Percentiles rank a stretch among this genome's conserved stretches.
These are phyloP conservation scores for Pseudogymnoascus verrucosus DNA, from an alignment of 2,329 filamentous ascomycete species.

Conservation along the genomic window DNA sequence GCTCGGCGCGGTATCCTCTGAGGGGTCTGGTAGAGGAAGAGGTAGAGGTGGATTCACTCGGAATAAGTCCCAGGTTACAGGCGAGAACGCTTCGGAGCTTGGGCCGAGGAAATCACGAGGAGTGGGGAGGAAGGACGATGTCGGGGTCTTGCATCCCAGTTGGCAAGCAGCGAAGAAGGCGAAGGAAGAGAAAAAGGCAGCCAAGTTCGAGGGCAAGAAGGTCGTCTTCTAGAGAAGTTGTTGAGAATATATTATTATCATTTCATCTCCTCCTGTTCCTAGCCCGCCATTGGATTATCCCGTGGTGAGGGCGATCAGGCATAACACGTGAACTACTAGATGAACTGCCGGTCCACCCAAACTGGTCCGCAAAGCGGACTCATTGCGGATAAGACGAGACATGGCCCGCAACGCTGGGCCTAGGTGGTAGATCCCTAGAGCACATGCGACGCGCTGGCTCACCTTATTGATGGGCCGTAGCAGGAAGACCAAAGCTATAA, in stretches of 20 bases:
- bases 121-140: conserved; percentile 38
- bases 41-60: conserved; percentile 12
- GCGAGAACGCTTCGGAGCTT: conserved; percentile 22
- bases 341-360: conserved; percentile 23
- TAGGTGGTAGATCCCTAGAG: conserved; percentile 30
- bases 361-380: conserved; percentile 8
- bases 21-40: conserved; percentile 4
- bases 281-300: neutral
- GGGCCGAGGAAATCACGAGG: conserved; percentile 20
- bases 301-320: conserved; percentile 2
- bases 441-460: conserved; percentile 26
- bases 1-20: conserved; percentile 38
- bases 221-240: conserved; percentile 46
- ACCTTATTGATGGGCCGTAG: conserved; percentile 22
- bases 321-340: conserved; percentile 19
- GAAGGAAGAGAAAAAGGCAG: conserved; percentile 47
- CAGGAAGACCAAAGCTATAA: conserved; percentile 29
- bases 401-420: conserved; percentile 26
- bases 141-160: conserved; percentile 51
- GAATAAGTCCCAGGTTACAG: conserved; percentile 15
- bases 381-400: conserved; percentile 13
- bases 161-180: conserved; percentile 51
- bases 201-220: conserved; percentile 48
- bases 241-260: neutral
- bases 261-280: neutral